Evolutionary conservation across 176 grass and related monocot genomes (phyloP).

Genomic region (Oryza nivara): DNA sequence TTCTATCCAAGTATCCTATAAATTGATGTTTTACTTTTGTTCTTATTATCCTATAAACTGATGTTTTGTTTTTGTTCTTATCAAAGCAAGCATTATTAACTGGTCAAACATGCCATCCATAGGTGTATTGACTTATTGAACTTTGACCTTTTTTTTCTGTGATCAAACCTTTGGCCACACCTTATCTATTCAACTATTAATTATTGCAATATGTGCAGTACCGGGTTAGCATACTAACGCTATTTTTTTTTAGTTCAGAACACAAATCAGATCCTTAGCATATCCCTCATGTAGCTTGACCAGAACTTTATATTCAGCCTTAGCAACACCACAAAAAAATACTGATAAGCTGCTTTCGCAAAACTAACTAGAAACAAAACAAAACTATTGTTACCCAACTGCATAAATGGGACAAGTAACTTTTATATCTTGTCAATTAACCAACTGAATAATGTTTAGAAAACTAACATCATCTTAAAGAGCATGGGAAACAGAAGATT

Average conservation of each 20-base stretch:
- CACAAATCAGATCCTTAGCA: not conserved
- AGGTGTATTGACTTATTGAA: not conserved
- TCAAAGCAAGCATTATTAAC: not conserved
- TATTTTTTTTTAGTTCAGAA: not conserved
- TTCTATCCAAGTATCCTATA: not conserved
- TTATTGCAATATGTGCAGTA: not conserved
- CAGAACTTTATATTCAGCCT: not conserved
- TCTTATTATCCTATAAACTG: not conserved
- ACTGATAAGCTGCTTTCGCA: no score
- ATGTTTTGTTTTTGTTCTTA: not conserved
- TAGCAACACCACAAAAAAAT: not conserved
- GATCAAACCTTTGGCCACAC: not conserved
- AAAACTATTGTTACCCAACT: no score
- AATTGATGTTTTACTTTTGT: not conserved
- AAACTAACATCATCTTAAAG: constrained; percentile 20
- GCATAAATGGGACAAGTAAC: no score
- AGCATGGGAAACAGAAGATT: constrained; percentile 10
- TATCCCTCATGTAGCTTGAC: not conserved
- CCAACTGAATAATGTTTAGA: not conserved
- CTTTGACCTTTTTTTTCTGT: not conserved
- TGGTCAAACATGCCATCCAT: not conserved
- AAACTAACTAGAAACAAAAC: no score
- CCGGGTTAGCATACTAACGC: not conserved
- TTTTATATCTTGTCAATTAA: no score
- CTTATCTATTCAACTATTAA: not conserved